Evolutionary conservation across 108 stramenopile genomes (phyloP).

Genomic region (Skeletonema tropicum): DNA sequence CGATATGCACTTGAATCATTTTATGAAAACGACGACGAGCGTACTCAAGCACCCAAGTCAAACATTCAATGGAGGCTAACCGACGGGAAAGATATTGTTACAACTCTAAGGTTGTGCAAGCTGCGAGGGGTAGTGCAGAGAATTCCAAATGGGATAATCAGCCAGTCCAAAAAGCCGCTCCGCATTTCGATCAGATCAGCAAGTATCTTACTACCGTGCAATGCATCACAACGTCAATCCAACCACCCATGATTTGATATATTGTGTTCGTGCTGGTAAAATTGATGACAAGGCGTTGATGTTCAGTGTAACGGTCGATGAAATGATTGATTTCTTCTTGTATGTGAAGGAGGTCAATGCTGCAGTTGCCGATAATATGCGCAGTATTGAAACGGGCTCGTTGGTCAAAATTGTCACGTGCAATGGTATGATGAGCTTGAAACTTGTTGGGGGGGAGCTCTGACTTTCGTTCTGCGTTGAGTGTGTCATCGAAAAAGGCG

Average conservation of each 20-base stretch:
- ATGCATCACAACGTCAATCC: constrained; percentile 57
- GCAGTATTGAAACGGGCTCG: constrained; percentile 54
- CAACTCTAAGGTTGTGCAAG: constrained; percentile 47
- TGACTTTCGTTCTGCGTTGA: constrained; percentile 67
- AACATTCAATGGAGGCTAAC: constrained; percentile 61
- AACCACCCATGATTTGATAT: constrained; percentile 65
- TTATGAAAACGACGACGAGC: constrained; percentile 44
- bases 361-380: constrained; percentile 64
- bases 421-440: constrained; percentile 74
- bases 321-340: constrained; percentile 81
- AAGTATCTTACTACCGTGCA: constrained; percentile 55
- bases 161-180: constrained; percentile 63
- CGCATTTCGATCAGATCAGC: constrained; percentile 50
- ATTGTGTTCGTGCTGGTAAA: constrained; percentile 82
- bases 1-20: constrained; percentile 59
- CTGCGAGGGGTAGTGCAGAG: constrained; percentile 42
- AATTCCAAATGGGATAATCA: constrained; percentile 69
- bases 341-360: constrained; percentile 83
- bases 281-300: constrained; percentile 81
- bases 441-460: constrained; percentile 67
- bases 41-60: constrained; percentile 23
- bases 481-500: constrained; percentile 66
- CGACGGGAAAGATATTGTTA: constrained; percentile 61
- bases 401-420: constrained; percentile 64
- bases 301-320: constrained; percentile 53